phyloP scores from a whole-genome alignment of 164 flowering plant species.

The Litsea cubeba region DNA sequence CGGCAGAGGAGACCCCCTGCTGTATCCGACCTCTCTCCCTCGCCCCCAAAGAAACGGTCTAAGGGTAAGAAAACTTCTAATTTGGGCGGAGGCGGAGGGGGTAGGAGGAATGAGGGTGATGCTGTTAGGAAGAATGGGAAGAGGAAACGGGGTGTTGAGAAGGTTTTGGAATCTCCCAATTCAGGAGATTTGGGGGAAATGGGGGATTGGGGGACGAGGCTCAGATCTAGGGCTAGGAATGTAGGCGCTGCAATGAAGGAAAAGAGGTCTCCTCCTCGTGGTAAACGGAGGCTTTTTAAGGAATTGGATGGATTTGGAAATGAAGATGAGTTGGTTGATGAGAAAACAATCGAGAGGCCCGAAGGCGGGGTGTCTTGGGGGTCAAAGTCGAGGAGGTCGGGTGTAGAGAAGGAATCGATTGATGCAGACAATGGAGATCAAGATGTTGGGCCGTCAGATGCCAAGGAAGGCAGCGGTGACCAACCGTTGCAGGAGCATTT shows the following conservation, averaged over 20 bases:
- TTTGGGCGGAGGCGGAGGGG: not conserved
- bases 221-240: slow-evolving; percentile 52
- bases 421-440: no score
- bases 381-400: slow-evolving; percentile 29
- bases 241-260: slow-evolving; percentile 16
- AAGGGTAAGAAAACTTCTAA: slow-evolving; percentile 16
- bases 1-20: slow-evolving; percentile 59
- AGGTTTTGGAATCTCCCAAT: slow-evolving; percentile 12
- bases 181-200: slow-evolving; percentile 28
- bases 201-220: slow-evolving; percentile 53
- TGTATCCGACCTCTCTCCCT: slow-evolving; percentile 61
- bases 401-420: no score
- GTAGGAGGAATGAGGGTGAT: slow-evolving; percentile 8
- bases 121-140: slow-evolving; percentile 15
- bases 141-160: slow-evolving; percentile 11
- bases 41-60: slow-evolving; percentile 45
- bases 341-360: slow-evolving; percentile 14
- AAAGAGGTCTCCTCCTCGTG: slow-evolving; percentile 16
- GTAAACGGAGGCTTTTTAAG: slow-evolving; percentile 55
- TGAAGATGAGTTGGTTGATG: slow-evolving; percentile 15
- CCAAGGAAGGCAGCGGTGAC: not conserved
- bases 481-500: slow-evolving; percentile 7
- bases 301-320: slow-evolving; percentile 28
- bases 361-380: slow-evolving; percentile 23
- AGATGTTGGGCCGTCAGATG: no score